Evolutionary conservation across 2,329 filamentous ascomycete genomes (phyloP), one percentile per base, ranked within the genome.

Genomic region (Aspergillus bombycis): DNA sequence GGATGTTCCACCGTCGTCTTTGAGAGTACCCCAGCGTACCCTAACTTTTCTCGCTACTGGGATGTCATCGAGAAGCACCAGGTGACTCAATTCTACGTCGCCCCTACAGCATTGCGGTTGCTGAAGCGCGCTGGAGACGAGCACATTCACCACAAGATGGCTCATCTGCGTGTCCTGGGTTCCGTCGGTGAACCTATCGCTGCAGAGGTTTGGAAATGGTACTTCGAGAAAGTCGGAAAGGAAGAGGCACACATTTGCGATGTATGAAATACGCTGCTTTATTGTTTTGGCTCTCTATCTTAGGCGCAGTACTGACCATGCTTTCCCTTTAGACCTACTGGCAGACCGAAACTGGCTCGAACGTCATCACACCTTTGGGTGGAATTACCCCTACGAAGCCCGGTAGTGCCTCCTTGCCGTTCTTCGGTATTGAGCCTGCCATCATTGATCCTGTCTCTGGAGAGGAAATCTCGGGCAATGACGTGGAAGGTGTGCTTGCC

Each of bases 191-290:
- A 99, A 83, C 95, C 95, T 45, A 99, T 99, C 73, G 94, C 95
- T 21, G 92, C 94, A 26, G 95, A 99, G 80, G 91, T 99, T 64
- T 99, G 95, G 95, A 98, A 98, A 83, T 99, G 95, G 95, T 99
- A 98, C 82, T 94, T 93, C 78, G 93, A 98, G 80, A 86, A 91
- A 70, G 93, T 99, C 59, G 95, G 95, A 75, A 96, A 93, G 85
- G 90, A 94, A 80, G 90, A 96, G 79, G 91, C 92, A 56, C 95
- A 99, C 75, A 85, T 99, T 78, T 90, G 97, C 61, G 95, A 99
- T 78, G 93, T 96, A 84, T 86, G 93, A 87, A 61, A 50, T n/a
- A 43, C 52, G 28, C 8, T 16, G 7, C 54, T n/a, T 21, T 45
- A 60, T 55, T 45, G 41, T 23, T 23, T 23, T 53, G n/a, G 21